Base-by-base conservation (phyloP, 2,329 filamentous ascomycete genomes). In the Fusarium redolens region DNA sequence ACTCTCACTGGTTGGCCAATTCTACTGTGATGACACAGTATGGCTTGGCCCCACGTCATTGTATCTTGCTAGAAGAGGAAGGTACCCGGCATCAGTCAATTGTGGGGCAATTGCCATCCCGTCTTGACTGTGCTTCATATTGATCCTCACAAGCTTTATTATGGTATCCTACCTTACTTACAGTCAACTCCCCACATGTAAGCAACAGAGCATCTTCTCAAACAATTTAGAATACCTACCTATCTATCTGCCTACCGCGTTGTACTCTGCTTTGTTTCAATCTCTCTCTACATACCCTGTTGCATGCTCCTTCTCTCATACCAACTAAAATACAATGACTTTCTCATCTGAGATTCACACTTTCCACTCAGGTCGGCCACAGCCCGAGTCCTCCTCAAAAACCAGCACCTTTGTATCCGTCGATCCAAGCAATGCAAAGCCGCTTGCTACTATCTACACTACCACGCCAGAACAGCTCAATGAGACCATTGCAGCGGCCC, bases 321-420 rank as follows among this genome's bases (percentile, higher is more conserved):
- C 7, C 31, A 72, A 75, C 38, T 18, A 15, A 40, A 28, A 25
- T 17, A 61, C 57, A 67, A 83, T 83, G 82, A 80, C 82, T 22
- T 82, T 82, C 65, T 57, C 80, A 12, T 72, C 78, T 18, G 80
- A 83, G 56, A 83, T 83, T 72, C 88, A 92, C 79, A 91, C 94
- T 72, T 96, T 92, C 83, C 94, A 94, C 85, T 88, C 91, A 73
- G 94, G 94, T 81, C 87, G 88, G 79, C 83, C 87, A 48, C 93
- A 94, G 78, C 83, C 86, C 31, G 73, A 78, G 15, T 87, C 90
- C 54, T 86, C 87, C 17, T 86, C 85, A 41, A 89, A 90, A 14
- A 83, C 86, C 45, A 86, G 86, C 66, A 90, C 90, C 51, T 96
- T 96, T 83, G 85, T 90, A 71, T 90, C 92, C 35, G 86, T 96